phyloP scores from a whole-genome alignment of 768 basidiomycete genomes.

The Daedaleopsis sinensis region DNA sequence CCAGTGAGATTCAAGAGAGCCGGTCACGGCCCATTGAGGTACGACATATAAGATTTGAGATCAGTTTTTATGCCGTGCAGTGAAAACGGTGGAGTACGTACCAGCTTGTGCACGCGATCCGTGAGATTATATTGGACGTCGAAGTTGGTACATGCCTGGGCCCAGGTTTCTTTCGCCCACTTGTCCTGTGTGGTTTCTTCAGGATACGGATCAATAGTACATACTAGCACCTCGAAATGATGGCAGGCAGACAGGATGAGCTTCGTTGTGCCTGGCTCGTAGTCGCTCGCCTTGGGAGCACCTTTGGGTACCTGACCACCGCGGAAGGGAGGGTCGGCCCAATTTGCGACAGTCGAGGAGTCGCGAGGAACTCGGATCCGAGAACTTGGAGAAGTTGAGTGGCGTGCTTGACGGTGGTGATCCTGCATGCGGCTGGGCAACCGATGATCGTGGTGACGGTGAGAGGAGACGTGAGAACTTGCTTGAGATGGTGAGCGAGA shows the following conservation, averaged over 20 bases:
- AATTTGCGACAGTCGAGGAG: not conserved
- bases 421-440: too few species aligned
- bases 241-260: constrained; percentile 4
- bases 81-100: not conserved
- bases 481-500: too few species aligned
- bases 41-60: too few species aligned
- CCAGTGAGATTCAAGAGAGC: too few species aligned
- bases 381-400: too few species aligned
- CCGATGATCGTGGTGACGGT: too few species aligned
- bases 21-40: too few species aligned
- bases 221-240: not conserved
- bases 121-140: not conserved
- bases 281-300: constrained; percentile 5
- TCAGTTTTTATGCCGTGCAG: not conserved
- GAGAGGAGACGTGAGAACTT: too few species aligned
- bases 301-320: not conserved
- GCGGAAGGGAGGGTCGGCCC: constrained; percentile 7
- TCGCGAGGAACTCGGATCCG: too few species aligned
- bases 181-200: not conserved
- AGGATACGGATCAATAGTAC: constrained; percentile 1
- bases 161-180: constrained; percentile 5
- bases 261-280: not conserved
- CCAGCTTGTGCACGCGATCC: not conserved
- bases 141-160: not conserved
- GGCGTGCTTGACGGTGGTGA: too few species aligned